These are phyloP conservation scores for Cutaneotrichosporon daszewskae DNA, from an alignment of 1,284 basidiomycete species.

Conservation along the genomic window DNA sequence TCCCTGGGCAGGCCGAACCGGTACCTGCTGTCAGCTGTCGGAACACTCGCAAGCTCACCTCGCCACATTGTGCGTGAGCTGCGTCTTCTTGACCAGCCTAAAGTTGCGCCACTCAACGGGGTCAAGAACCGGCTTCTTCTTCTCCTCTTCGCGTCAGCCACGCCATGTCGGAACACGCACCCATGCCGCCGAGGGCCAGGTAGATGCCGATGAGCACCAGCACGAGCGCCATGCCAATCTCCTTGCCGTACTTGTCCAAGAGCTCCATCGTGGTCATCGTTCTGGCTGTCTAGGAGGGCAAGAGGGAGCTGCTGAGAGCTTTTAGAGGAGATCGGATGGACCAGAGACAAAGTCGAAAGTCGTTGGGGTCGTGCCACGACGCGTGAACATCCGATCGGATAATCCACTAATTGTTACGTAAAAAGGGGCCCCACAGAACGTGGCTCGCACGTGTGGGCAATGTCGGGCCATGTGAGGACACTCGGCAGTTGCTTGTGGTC, in stretches of 20 bases:
- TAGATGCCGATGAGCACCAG: neutral
- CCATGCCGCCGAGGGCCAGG: no score
- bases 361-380: no score
- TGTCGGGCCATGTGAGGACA: no score
- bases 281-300: no score
- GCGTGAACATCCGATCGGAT: no score
- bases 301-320: no score
- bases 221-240: neutral
- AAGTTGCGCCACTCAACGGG: slow-evolving; percentile 67
- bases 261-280: neutral
- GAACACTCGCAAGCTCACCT: slow-evolving; percentile 52
- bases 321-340: no score
- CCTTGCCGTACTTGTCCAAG: neutral
- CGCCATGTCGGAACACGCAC: neutral
- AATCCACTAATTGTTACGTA: no score
- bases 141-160: neutral
- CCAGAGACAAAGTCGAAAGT: no score
- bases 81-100: slow-evolving; percentile 71
- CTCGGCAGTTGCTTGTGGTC: no score
- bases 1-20: slow-evolving; percentile 74
- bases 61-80: slow-evolving; percentile 91
- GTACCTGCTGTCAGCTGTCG: slow-evolving; percentile 61
- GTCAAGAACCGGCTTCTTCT: slow-evolving; percentile 27
- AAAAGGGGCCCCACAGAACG: no score
- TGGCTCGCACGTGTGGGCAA: no score